These are phyloP conservation scores for Wilcoxina mikolae DNA, from an alignment of 495 filamentous ascomycete species.

Conservation along the genomic window DNA sequence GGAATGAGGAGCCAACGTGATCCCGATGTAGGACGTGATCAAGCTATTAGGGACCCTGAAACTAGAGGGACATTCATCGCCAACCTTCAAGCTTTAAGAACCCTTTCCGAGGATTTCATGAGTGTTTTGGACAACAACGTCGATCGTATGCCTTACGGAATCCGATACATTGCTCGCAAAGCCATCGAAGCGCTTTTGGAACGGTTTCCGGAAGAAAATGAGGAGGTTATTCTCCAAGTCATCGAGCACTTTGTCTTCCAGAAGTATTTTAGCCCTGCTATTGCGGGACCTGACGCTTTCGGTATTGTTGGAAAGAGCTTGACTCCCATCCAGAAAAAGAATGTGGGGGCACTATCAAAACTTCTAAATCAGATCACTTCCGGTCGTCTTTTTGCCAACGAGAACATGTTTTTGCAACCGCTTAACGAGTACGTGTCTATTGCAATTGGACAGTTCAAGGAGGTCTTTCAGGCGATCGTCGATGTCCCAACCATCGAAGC, in stretches of 20 bases:
- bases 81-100: constrained; percentile 80
- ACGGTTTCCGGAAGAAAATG: constrained; percentile 66
- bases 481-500: constrained; percentile 69
- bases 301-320: constrained; percentile 78
- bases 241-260: constrained; percentile 86
- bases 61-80: constrained; percentile 83
- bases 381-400: constrained; percentile 76
- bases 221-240: constrained; percentile 62
- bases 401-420: constrained; percentile 90
- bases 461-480: constrained; percentile 64
- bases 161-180: constrained; percentile 77
- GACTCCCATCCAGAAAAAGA: constrained; percentile 82
- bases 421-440: constrained; percentile 80
- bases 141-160: constrained; percentile 80
- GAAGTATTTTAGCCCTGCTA: constrained; percentile 78
- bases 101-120: constrained; percentile 85
- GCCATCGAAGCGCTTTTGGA: constrained; percentile 62
- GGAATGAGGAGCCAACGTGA: constrained; percentile 64
- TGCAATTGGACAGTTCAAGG: constrained; percentile 62
- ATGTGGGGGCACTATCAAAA: constrained; percentile 79
- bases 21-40: constrained; percentile 69
- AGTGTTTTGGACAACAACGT: constrained; percentile 63
- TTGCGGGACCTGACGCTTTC: constrained; percentile 73
- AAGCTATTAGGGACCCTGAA: constrained; percentile 85
- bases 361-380: constrained; percentile 74